phyloP scores from a whole-genome alignment of 2,329 filamentous ascomycete species.

The Falciphora oryzae region DNA sequence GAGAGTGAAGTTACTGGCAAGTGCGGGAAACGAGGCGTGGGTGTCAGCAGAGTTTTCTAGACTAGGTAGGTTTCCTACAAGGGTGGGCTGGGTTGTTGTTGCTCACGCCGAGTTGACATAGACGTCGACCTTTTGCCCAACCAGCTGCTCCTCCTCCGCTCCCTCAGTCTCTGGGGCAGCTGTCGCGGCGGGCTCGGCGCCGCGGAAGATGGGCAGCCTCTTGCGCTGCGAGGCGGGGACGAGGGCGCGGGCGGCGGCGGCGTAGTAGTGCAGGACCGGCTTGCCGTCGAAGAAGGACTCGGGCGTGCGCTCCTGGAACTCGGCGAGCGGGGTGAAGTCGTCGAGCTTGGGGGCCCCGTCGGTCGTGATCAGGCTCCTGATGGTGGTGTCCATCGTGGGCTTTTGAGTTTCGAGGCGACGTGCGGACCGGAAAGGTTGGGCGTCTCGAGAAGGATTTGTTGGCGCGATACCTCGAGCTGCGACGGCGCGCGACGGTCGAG shows the following conservation, averaged over 20 bases:
- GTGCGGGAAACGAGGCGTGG: slow-evolving; percentile 12
- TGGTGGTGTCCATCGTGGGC: slow-evolving; percentile 1
- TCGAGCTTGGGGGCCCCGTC: slow-evolving; percentile 47
- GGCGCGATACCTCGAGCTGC: no score
- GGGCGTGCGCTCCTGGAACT: slow-evolving; percentile 69
- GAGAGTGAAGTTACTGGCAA: slow-evolving; percentile 51
- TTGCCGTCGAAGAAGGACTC: slow-evolving; percentile 65
- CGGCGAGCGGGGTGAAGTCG: slow-evolving; percentile 58
- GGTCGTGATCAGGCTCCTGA: slow-evolving; percentile 43
- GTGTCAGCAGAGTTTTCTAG: slow-evolving; percentile 19
- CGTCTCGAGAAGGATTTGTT: neutral
- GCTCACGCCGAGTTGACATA: slow-evolving; percentile 55
- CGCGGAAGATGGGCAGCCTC: slow-evolving; percentile 46
- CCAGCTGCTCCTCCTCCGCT: slow-evolving; percentile 30
- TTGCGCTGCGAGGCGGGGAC: slow-evolving; percentile 49
- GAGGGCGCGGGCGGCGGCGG: slow-evolving; percentile 50
- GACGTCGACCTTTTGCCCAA: slow-evolving; percentile 46
- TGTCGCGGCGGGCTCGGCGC: slow-evolving; percentile 29
- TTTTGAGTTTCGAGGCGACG: neutral
- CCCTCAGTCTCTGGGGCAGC: slow-evolving; percentile 15
- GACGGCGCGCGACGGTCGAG: no score
- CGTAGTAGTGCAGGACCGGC: slow-evolving; percentile 63
- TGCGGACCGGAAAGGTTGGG: no score
- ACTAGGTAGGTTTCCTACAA: neutral
- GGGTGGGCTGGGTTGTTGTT: no score